These are phyloP conservation scores for Theobroma cacao DNA, from an alignment of 345 rosid genomes.

Conservation along the genomic window DNA sequence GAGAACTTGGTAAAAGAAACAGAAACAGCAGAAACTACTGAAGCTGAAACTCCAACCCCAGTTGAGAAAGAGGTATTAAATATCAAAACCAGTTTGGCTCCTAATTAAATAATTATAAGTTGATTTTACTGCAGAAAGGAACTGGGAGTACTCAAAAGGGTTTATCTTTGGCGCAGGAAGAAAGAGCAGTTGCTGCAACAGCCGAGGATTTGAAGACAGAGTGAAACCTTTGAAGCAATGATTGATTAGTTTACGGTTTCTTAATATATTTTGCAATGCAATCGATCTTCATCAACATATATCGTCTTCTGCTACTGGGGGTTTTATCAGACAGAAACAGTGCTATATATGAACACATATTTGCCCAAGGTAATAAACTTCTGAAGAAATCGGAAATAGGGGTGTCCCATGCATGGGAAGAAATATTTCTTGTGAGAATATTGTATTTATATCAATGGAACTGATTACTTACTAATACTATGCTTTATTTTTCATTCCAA, in stretches of 20 bases:
- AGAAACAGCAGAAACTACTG: not conserved
- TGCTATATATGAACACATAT: too few relatives aligned
- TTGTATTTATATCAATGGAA: too few relatives aligned
- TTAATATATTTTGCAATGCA: not conserved
- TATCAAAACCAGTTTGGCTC: not conserved
- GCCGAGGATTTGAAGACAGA: not conserved
- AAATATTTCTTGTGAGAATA: too few relatives aligned
- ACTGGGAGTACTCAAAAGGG: not conserved
- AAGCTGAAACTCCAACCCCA: slow-evolving; percentile 12
- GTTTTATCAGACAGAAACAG: too few relatives aligned
- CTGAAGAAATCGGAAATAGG: too few relatives aligned
- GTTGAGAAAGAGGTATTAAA: not conserved
- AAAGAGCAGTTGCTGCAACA: not conserved
- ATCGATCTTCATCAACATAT: not conserved
- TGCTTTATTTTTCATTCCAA: too few relatives aligned
- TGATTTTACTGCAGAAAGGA: not conserved
- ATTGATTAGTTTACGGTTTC: not conserved
- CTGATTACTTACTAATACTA: too few relatives aligned
- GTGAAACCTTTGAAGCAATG: not conserved
- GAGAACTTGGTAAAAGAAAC: slow-evolving; percentile 7
- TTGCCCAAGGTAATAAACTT: too few relatives aligned
- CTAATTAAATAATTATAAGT: not conserved
- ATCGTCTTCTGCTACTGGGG: too few relatives aligned
- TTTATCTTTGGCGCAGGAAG: not conserved
- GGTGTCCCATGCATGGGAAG: too few relatives aligned